These are phyloP conservation scores for Talaromyces borbonicus DNA, from an alignment of 495 filamentous ascomycete genomes.

Conservation along the genomic window DNA sequence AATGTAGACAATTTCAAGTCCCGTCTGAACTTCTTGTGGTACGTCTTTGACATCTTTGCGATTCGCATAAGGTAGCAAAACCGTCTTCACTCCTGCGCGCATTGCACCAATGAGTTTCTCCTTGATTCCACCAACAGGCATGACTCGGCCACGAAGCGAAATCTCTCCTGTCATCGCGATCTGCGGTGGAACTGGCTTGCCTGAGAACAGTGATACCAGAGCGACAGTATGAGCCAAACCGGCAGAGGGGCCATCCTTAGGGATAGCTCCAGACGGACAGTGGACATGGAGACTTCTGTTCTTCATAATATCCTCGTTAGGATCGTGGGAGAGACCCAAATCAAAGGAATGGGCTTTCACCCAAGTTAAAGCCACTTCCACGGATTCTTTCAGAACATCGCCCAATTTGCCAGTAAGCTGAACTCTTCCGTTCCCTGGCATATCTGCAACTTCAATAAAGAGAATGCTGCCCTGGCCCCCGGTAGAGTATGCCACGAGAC, in stretches of 20 bases:
- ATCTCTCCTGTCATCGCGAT: constrained; percentile 98
- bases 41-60: constrained; percentile 89
- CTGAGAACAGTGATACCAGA: constrained; percentile 82
- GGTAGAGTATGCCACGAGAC: constrained; percentile 89
- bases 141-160: constrained; percentile 75
- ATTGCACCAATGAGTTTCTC: constrained; percentile 96
- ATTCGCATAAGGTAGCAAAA: constrained; percentile 80
- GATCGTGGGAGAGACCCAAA: constrained; percentile 70
- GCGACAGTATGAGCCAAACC: constrained; percentile 92
- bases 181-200: constrained; percentile 78
- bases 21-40: constrained; percentile 80
- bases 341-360: constrained; percentile 94
- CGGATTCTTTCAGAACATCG: constrained; percentile 92
- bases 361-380: constrained; percentile 93
- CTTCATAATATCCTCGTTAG: constrained; percentile 91
- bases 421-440: constrained; percentile 87
- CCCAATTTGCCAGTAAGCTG: constrained; percentile 99
- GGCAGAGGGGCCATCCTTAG: constrained; percentile 84
- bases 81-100: constrained; percentile 89
- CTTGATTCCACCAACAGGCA: constrained; percentile 92
- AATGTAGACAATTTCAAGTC: constrained; percentile 81
- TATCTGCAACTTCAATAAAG: constrained; percentile 96
- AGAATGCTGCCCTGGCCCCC: constrained; percentile 93
- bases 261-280: constrained; percentile 89
- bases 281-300: constrained; percentile 91